Conservation (phyloP, 2,329 filamentous ascomycete species). For the Cladosporium halotolerans region DNA sequence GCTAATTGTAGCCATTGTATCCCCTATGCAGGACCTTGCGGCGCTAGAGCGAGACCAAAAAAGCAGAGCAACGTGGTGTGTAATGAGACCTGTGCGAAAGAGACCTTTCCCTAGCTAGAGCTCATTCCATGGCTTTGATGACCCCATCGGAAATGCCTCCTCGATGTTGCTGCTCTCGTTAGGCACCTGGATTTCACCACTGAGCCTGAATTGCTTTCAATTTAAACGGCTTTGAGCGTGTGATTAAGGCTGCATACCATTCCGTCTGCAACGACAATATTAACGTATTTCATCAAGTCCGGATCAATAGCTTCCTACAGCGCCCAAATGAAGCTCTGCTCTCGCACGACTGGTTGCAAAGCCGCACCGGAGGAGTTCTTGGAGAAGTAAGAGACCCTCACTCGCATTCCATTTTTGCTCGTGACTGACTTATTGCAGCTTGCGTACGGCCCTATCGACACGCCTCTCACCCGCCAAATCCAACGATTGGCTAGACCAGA, state of each 20-base stretch:
- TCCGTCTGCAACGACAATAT: slow-evolving; percentile 13
- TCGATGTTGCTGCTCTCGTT: background rate
- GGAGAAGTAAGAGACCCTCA: too few species aligned
- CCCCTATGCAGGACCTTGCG: slow-evolving; percentile 1
- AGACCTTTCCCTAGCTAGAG: background rate
- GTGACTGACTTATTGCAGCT: too few species aligned
- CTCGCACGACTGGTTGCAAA: too few species aligned
- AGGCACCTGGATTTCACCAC: background rate
- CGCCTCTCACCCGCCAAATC: too few species aligned
- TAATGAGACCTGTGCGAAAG: background rate
- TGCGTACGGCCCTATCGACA: too few species aligned
- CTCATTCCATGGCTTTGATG: slow-evolving; percentile 4
- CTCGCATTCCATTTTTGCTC: too few species aligned
- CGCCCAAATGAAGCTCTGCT: too few species aligned
- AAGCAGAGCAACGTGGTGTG: background rate
- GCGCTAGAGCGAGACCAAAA: background rate
- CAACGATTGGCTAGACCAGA: too few species aligned
- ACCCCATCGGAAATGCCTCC: background rate
- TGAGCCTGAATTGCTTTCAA: background rate
- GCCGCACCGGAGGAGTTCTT: too few species aligned
- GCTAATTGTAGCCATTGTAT: too few species aligned
- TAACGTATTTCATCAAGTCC: slow-evolving; percentile 16
- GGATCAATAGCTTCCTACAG: slow-evolving; percentile 17
- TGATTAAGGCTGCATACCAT: slow-evolving; percentile 11
- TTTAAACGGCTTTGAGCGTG: slow-evolving; percentile 12